Percentiles rank a stretch among this genome's conserved stretches.
These are phyloP conservation scores for Nectriaceae sp. DNA, from an alignment of 2,329 filamentous ascomycete species.

Conservation along the genomic window DNA sequence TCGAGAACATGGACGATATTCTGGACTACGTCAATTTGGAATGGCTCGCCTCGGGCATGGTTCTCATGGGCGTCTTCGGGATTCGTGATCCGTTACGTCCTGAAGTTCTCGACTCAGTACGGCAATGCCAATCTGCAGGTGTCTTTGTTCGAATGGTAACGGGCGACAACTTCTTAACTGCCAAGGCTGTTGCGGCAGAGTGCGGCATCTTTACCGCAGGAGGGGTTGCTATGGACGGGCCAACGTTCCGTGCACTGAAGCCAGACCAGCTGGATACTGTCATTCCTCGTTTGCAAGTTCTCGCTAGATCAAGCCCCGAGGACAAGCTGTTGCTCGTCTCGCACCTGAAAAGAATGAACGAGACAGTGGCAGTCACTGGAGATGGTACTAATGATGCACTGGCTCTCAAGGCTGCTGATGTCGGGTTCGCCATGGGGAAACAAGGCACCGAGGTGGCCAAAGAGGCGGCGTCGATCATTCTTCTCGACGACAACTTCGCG, in stretches of 20 bases:
- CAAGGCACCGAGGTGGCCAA: conserved; percentile 68
- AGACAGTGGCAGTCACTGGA: conserved; percentile 65
- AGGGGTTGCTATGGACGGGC: conserved; percentile 67
- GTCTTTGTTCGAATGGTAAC: conserved; percentile 66
- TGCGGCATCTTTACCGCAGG: conserved; percentile 64
- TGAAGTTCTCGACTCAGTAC: conserved; percentile 61
- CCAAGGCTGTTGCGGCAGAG: conserved; percentile 64
- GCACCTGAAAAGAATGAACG: conserved; percentile 54
- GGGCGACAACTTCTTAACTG: conserved; percentile 54
- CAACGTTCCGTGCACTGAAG: conserved; percentile 59
- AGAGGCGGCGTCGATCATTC: conserved; percentile 68
- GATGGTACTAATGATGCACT: conserved; percentile 69
- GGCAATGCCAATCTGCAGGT: conserved; percentile 60
- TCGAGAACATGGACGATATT: conserved; percentile 48
- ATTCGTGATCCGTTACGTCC: conserved; percentile 65
- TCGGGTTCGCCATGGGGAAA: conserved; percentile 70
- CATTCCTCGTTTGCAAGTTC: conserved; percentile 50
- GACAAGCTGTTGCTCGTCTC: conserved; percentile 60
- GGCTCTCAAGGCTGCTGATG: conserved; percentile 65
- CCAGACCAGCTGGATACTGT: conserved; percentile 53
- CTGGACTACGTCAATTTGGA: conserved; percentile 37
- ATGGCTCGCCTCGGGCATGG: conserved; percentile 60
- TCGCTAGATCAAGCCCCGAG: conserved; percentile 61
- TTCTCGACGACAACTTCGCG: conserved; percentile 67
- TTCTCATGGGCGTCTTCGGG: conserved; percentile 68